Evolutionary conservation across 75 land plant species (phyloP).

Genomic region (Larix kaempferi): DNA sequence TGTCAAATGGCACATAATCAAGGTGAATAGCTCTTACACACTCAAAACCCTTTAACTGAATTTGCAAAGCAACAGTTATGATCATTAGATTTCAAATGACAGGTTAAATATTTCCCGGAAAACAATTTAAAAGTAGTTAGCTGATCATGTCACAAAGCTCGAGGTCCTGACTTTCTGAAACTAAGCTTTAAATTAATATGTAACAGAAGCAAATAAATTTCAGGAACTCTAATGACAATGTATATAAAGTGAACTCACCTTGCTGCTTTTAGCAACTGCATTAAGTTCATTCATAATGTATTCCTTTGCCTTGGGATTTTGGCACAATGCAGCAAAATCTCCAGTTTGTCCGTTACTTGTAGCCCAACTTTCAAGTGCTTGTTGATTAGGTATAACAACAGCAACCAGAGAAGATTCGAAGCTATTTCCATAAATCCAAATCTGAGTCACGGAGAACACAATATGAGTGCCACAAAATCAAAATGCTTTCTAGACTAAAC

Average conservation of each 20-base stretch:
- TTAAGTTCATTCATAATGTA: conserved; percentile 71
- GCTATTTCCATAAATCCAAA: conserved; percentile 99
- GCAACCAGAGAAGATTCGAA: conserved; percentile 96
- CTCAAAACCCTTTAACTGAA: conserved; percentile 96
- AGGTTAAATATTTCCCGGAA: neutral
- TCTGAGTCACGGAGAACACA: conserved; percentile 32
- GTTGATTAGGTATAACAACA: conserved; percentile 79
- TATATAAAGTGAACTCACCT: conserved; percentile 42
- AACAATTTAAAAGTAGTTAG: neutral
- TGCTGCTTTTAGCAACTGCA: conserved; percentile 67
- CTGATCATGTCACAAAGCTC: neutral
- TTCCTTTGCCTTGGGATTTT: conserved; percentile 63
- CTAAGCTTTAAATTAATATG: neutral
- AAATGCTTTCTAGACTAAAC: too few relatives aligned
- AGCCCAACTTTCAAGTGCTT: conserved; percentile 83
- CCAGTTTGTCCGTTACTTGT: conserved; percentile 54
- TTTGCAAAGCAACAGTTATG: conserved; percentile 1
- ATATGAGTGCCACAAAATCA: neutral
- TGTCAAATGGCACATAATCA: conserved; percentile 86
- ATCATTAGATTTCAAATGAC: neutral
- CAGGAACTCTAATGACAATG: neutral
- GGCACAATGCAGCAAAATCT: conserved; percentile 62
- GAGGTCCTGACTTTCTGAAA: neutral
- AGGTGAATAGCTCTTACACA: conserved; percentile 84
- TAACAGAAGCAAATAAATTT: neutral